A percentile compares a stretch with the other conserved stretches of the same genome.
These are phyloP conservation scores for Rhizopus delemar DNA, from an alignment of 371 early-diverging fungal species.

Conservation along the genomic window DNA sequence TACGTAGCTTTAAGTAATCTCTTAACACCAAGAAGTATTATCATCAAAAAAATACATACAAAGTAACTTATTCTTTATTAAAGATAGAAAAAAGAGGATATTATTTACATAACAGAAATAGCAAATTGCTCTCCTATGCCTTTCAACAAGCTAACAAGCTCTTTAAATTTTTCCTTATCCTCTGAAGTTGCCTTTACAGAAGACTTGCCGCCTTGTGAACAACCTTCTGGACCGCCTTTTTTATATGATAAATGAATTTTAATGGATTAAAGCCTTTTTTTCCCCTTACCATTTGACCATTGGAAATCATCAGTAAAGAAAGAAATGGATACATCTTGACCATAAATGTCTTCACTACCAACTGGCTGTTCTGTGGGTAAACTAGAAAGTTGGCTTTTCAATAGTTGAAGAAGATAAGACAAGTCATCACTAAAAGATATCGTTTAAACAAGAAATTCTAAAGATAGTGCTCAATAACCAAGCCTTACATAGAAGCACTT, in stretches of 20 bases:
- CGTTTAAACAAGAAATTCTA: neutral
- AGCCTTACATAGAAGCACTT: constrained; percentile 32
- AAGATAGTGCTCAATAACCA: neutral
- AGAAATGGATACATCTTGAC: constrained; percentile 40
- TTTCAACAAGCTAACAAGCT: constrained; percentile 30
- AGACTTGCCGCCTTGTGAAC: constrained; percentile 26
- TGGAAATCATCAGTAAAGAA: constrained; percentile 46
- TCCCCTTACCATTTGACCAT: constrained; percentile 48
- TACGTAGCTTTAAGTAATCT: too few relatives aligned
- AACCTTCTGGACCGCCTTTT: constrained; percentile 48
- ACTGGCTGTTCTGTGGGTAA: constrained; percentile 47
- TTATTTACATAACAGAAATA: constrained; percentile 15
- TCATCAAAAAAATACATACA: too few relatives aligned
- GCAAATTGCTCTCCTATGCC: constrained; percentile 32
- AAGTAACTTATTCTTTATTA: too few relatives aligned
- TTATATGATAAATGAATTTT: constrained; percentile 1
- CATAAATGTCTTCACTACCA: constrained; percentile 56
- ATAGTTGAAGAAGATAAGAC: constrained; percentile 5
- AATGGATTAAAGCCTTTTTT: constrained; percentile 2
- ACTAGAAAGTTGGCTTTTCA: constrained; percentile 26
- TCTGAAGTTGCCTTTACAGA: constrained; percentile 32
- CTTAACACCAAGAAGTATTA: too few relatives aligned
- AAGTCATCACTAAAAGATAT: constrained; percentile 17
- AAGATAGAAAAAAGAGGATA: too few relatives aligned
- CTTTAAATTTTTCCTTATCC: constrained; percentile 41